Conservation (phyloP, 2,329 filamentous ascomycete genomes). For the Phaeosphaeriaceae sp. region DNA sequence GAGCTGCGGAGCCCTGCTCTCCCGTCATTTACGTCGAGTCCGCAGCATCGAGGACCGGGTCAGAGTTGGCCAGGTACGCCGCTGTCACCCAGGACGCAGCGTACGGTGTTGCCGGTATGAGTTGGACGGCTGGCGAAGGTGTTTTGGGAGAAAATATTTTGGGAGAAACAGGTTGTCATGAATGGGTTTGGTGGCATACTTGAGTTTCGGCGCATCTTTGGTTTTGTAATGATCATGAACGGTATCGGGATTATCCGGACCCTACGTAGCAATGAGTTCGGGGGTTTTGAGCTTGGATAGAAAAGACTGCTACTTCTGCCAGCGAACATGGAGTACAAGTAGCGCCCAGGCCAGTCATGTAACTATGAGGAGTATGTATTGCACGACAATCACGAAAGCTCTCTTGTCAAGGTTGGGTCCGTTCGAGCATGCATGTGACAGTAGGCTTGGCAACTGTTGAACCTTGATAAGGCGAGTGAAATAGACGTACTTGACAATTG, state of each 20-base stretch:
- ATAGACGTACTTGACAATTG: background rate
- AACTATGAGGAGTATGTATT: background rate
- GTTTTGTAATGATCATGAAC: too few species aligned
- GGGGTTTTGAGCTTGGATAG: background rate
- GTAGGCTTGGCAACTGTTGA: background rate
- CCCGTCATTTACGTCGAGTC: slow-evolving; percentile 6
- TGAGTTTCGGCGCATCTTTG: too few species aligned
- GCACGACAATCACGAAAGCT: background rate
- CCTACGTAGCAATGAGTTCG: background rate
- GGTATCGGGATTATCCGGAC: too few species aligned
- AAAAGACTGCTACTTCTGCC: too few species aligned
- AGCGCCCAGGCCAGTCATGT: background rate
- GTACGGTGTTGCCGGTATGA: background rate
- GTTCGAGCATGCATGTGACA: background rate
- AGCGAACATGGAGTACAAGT: background rate
- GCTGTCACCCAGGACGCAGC: background rate
- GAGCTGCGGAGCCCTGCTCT: slow-evolving; percentile 16
- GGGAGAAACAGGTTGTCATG: background rate
- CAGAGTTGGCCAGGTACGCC: background rate
- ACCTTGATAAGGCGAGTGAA: background rate
- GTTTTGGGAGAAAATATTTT: too few species aligned
- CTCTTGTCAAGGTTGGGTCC: background rate
- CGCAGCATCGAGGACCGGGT: background rate
- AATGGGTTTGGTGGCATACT: background rate
- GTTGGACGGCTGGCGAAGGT: background rate